Conservation (phyloP, 1,284 basidiomycete species). For the Ganoderma leucocontextum region DNA sequence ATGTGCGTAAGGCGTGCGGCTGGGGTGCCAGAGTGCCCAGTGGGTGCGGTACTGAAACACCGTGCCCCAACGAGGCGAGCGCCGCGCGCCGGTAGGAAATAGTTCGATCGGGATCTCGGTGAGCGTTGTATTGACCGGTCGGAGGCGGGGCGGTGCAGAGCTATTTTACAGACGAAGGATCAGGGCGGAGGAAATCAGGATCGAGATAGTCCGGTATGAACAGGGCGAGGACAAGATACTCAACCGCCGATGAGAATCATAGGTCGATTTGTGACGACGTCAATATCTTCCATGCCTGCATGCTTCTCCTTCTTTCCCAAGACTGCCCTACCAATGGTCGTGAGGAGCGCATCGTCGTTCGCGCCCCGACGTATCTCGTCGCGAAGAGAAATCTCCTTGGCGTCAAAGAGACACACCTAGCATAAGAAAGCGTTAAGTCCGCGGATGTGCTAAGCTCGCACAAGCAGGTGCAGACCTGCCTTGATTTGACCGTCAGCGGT, state of each 20-base stretch:
- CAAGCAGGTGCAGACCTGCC: constrained; percentile 49
- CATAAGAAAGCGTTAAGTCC: constrained; percentile 8
- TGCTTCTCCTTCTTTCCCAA: constrained; percentile 85
- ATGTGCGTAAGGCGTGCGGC: constrained; percentile 69
- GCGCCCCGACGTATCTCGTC: constrained; percentile 75
- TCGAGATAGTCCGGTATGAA: constrained; percentile 37
- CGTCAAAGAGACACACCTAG: constrained; percentile 88
- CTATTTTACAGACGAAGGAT: constrained; percentile 27
- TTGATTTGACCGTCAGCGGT: constrained; percentile 93
- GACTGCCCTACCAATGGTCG: constrained; percentile 73
- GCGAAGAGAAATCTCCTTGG: constrained; percentile 83
- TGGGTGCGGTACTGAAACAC: constrained; percentile 32
- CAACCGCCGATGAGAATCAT: constrained; percentile 94
- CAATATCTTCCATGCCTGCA: constrained; percentile 83
- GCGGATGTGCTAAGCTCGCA: constrained; percentile 8
- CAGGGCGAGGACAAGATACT: constrained; percentile 49
- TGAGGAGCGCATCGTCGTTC: constrained; percentile 70
- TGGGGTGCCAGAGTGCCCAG: constrained; percentile 18
- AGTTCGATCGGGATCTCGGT: constrained; percentile 22
- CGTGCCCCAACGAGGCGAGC: constrained; percentile 23
- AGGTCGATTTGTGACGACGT: constrained; percentile 79
- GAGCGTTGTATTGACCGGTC: constrained; percentile 30
- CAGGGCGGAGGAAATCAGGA: constrained; percentile 29
- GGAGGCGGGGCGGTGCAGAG: constrained; percentile 26
- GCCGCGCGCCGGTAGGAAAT: constrained; percentile 17